Evolutionary conservation across 306 rosid species (phyloP).

Genomic region (Quillaja saponaria): DNA sequence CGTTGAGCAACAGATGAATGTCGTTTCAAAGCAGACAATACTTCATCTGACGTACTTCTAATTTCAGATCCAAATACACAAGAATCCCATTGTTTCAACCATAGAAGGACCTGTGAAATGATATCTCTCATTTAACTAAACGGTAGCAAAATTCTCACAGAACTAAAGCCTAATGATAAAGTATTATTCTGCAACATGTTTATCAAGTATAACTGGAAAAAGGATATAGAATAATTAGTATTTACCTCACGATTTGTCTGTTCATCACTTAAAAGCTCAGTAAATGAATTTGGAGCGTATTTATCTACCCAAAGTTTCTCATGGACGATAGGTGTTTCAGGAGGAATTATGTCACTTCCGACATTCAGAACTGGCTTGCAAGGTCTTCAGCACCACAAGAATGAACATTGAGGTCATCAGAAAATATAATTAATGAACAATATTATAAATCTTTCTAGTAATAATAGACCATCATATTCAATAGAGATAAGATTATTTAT

Average conservation of each 20-base stretch:
- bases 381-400: slow-evolving; percentile 48
- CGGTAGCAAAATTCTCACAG: slow-evolving; percentile 16
- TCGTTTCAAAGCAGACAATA: slow-evolving; percentile 79
- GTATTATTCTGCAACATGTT: slow-evolving; percentile 14
- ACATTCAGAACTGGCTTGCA: slow-evolving; percentile 61
- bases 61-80: slow-evolving; percentile 84
- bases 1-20: slow-evolving; percentile 74
- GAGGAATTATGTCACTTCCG: slow-evolving; percentile 51
- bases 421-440: slow-evolving; percentile 14
- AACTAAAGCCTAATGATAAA: slow-evolving; percentile 19
- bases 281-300: slow-evolving; percentile 83
- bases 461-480: slow-evolving; percentile 11
- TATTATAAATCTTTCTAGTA: slow-evolving; percentile 7
- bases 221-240: slow-evolving; percentile 20
- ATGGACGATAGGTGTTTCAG: slow-evolving; percentile 50
- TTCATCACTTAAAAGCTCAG: slow-evolving; percentile 95
- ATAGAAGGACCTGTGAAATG: slow-evolving; percentile 70
- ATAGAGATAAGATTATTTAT: slow-evolving; percentile 20
- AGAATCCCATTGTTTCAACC: slow-evolving; percentile 97
- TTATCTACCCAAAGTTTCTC: slow-evolving; percentile 96
- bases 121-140: slow-evolving; percentile 24
- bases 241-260: slow-evolving; percentile 95
- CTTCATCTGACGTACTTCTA: slow-evolving; percentile 79
- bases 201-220: slow-evolving; percentile 6
- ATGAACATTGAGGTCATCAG: slow-evolving; percentile 13